Evolutionary conservation across 2,329 filamentous ascomycete genomes (phyloP).

Genomic region (Ascochyta clinopodiicola): DNA sequence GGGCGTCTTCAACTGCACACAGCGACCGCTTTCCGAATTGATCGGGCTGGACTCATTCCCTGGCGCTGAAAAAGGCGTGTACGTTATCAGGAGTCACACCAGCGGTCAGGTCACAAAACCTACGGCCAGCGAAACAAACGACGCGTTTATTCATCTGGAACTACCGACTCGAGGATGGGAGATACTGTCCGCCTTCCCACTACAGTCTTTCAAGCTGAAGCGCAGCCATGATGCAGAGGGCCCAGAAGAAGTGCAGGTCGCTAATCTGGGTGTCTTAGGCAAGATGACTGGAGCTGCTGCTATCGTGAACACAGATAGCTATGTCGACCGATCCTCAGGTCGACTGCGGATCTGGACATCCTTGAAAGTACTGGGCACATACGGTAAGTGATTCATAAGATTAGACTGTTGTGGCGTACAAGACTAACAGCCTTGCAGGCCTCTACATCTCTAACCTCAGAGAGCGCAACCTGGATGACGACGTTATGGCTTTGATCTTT

Average conservation of each 20-base stretch:
- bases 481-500: conserved; percentile 78
- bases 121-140: conserved; percentile 53
- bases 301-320: conserved; percentile 68
- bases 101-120: conserved; percentile 67
- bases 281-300: conserved; percentile 93
- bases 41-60: conserved; percentile 75
- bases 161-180: conserved; percentile 76
- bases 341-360: conserved; percentile 70
- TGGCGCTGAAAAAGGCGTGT: conserved; percentile 67
- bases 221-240: conserved; percentile 50
- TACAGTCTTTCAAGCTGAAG: conserved; percentile 61
- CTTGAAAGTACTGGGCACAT: conserved; percentile 79
- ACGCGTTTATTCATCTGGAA: conserved; percentile 65
- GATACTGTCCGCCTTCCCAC: conserved; percentile 76
- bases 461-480: conserved; percentile 63
- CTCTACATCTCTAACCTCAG: conserved; percentile 78
- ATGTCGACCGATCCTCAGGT: conserved; percentile 62
- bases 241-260: conserved; percentile 58
- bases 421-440: conserved; percentile 53
- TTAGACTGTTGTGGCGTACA: too few relatives aligned
- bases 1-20: conserved; percentile 82
- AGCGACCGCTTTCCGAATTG: conserved; percentile 68
- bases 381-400: conserved; percentile 59
- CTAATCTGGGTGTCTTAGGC: conserved; percentile 77
- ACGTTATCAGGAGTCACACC: conserved; percentile 76